These are phyloP conservation scores for Ramichloridium luteum DNA, from an alignment of 2,329 filamentous ascomycete genomes.

Conservation along the genomic window DNA sequence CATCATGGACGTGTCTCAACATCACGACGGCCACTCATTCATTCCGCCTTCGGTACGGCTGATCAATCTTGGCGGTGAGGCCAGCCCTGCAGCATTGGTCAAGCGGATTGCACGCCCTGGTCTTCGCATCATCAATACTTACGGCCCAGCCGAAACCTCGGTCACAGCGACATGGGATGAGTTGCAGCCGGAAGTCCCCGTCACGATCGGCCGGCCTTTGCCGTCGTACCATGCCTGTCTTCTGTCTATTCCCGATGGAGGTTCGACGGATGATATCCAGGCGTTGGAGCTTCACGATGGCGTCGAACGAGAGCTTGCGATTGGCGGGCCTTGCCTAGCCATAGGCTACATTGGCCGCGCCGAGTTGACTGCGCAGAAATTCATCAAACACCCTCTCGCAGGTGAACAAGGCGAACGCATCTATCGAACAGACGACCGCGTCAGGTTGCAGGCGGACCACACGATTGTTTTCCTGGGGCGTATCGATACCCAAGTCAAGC, in stretches of 20 bases:
- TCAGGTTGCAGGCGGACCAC: slow-evolving; percentile 11
- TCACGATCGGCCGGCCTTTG: slow-evolving; percentile 14
- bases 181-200: slow-evolving; percentile 11
- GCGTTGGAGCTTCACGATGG: slow-evolving; percentile 10
- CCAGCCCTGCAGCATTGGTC: slow-evolving; percentile 12
- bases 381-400: slow-evolving; percentile 15
- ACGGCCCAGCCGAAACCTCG: slow-evolving; percentile 16
- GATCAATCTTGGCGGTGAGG: slow-evolving; percentile 16
- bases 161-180: slow-evolving; percentile 14
- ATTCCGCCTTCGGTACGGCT: slow-evolving; percentile 11
- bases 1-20: slow-evolving; percentile 12
- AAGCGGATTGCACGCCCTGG: slow-evolving; percentile 12
- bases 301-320: slow-evolving; percentile 13
- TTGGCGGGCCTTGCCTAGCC: slow-evolving; percentile 15
- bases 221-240: slow-evolving; percentile 15
- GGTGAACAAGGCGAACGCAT: slow-evolving; percentile 8
- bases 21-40: slow-evolving; percentile 7
- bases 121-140: slow-evolving; percentile 15
- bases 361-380: slow-evolving; percentile 15
- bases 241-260: slow-evolving; percentile 11
- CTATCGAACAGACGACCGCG: slow-evolving; percentile 15
- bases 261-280: slow-evolving; percentile 1
- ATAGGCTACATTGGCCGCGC: slow-evolving; percentile 13
- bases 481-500: slow-evolving; percentile 80
- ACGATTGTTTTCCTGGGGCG: slow-evolving; percentile 51